These are phyloP conservation scores for Debaryomycetaceae sp. DNA, from an alignment of 1,139 yeast genomes.

Conservation along the genomic window DNA sequence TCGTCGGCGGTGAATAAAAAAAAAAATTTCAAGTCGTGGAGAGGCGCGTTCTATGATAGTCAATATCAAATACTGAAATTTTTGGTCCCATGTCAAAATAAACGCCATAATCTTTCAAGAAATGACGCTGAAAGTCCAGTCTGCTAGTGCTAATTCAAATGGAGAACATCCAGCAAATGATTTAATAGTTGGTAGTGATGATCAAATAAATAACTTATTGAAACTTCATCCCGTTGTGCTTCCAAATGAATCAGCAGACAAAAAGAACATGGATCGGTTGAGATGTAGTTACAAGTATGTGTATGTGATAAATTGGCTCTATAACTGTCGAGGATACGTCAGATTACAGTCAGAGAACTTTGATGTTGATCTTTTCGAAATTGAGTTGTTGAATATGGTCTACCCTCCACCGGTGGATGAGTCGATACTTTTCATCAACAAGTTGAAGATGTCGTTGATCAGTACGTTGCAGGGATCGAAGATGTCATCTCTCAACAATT, in stretches of 20 bases:
- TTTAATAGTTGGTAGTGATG: conserved; percentile 24
- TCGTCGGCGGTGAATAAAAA: too few relatives aligned
- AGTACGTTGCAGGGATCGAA: conserved; percentile 30
- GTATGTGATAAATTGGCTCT: conserved; percentile 52
- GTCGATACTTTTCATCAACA: conserved; percentile 34
- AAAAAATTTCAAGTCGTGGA: background rate
- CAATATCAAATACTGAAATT: background rate
- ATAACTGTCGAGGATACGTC: conserved; percentile 41
- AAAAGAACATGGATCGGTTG: conserved; percentile 11
- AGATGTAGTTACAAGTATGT: conserved; percentile 35
- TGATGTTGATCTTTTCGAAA: conserved; percentile 54
- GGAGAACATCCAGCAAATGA: conserved; percentile 19
- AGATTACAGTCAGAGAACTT: conserved; percentile 45
- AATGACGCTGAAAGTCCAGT: conserved; percentile 12
- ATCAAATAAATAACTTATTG: conserved; percentile 23
- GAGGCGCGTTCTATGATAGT: conserved; percentile 1
- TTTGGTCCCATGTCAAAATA: background rate
- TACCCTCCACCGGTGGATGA: conserved; percentile 35
- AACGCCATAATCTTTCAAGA: background rate
- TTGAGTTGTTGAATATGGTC: conserved; percentile 45
- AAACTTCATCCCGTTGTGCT: conserved; percentile 28
- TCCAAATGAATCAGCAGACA: conserved; percentile 20
- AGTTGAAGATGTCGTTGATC: conserved; percentile 39
- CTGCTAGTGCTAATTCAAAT: conserved; percentile 11
- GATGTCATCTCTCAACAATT: conserved; percentile 28